Evolutionary conservation across 345 rosid genomes (phyloP).

Genomic region (Psidium guajava): DNA sequence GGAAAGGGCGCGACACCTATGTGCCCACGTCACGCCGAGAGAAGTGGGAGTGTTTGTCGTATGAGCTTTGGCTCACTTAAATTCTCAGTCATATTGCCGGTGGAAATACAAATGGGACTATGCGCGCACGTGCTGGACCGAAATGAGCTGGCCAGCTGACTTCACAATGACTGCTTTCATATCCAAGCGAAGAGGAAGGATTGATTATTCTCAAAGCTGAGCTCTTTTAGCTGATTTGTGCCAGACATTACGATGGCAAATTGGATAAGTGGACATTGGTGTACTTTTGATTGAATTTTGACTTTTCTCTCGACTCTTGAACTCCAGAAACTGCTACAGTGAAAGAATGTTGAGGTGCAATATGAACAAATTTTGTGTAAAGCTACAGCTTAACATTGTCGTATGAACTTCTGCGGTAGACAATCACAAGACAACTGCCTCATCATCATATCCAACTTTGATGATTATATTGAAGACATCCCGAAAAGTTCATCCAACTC

Average conservation of each 20-base stretch:
- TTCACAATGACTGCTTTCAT: neutral
- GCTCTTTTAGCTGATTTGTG: neutral
- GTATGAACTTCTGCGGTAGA: no score
- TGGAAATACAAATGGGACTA: neutral
- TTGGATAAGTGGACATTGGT: neutral
- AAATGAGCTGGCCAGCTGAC: neutral
- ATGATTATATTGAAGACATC: no score
- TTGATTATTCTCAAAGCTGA: neutral
- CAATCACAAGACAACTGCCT: no score
- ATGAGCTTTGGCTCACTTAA: neutral
- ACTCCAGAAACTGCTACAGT: accelerated
- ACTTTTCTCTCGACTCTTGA: neutral
- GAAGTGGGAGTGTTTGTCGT: neutral
- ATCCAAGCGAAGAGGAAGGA: neutral
- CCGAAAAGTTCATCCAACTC: neutral
- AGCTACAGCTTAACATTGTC: no score
- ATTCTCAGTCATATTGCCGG: neutral
- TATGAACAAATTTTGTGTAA: no score
- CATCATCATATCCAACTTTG: no score
- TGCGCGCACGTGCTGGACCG: neutral
- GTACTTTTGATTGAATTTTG: neutral
- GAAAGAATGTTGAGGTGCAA: neutral
- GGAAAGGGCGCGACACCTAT: neutral
- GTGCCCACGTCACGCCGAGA: neutral
- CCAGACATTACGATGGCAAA: neutral